These are phyloP conservation scores for Deinandra increscens DNA, from an alignment of 129 eudicot species.

Conservation along the genomic window DNA sequence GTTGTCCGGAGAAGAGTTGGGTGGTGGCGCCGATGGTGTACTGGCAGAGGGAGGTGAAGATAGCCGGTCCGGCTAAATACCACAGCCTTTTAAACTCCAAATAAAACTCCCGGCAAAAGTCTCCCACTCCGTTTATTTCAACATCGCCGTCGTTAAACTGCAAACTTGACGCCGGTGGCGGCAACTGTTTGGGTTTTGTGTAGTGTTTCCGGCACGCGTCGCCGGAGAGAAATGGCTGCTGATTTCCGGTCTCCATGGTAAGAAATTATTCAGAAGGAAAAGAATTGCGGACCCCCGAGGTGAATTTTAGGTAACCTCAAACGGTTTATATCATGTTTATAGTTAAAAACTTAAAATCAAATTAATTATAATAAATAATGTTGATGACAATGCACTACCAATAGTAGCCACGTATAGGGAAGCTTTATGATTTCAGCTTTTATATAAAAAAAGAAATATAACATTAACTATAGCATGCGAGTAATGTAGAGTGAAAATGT, in stretches of 20 bases:
- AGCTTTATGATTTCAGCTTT: too few relatives aligned
- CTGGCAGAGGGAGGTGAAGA: conserved; percentile 56
- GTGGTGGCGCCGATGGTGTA: conserved; percentile 69
- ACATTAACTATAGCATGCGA: background rate
- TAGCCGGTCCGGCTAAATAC: conserved; percentile 66
- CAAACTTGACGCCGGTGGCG: background rate
- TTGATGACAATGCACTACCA: conserved; percentile 9
- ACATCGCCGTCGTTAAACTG: conserved; percentile 15
- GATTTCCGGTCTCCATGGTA: conserved; percentile 9
- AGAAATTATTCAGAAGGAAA: too few relatives aligned
- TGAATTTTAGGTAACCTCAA: background rate
- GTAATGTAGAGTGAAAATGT: background rate
- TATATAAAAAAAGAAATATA: too few relatives aligned
- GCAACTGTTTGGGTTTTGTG: conserved; percentile 7
- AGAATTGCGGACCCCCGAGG: too few relatives aligned
- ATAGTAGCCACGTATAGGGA: background rate
- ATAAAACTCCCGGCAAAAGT: conserved; percentile 33
- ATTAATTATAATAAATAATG: background rate
- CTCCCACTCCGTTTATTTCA: conserved; percentile 33
- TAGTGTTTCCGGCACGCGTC: background rate
- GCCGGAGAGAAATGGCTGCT: conserved; percentile 31
- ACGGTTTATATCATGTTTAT: too few relatives aligned
- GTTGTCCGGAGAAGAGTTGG: conserved; percentile 56
- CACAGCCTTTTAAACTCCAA: conserved; percentile 48
- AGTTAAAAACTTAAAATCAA: too few relatives aligned